Percentiles rank a stretch among this genome's conserved stretches.
phyloP scores from a whole-genome alignment of 1,139 yeast species.

The Candida mesenterica region DNA sequence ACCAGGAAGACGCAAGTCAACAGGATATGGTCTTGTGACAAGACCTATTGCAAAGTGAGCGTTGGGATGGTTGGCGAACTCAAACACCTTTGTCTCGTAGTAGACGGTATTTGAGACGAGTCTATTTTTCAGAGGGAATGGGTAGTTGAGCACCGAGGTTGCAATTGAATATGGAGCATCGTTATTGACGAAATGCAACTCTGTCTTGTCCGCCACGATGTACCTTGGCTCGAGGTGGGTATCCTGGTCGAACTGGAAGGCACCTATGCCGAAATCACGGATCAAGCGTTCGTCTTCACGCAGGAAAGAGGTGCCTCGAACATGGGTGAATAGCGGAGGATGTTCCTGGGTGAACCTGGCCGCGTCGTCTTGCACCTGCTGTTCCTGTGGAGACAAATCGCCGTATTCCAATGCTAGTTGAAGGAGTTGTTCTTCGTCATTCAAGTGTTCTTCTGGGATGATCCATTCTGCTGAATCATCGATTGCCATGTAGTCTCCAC shows the following conservation, averaged over 20 bases:
- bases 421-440: constrained; percentile 40
- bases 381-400: constrained; percentile 46
- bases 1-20: constrained; percentile 81
- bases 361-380: constrained; percentile 33
- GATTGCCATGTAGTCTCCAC: constrained; percentile 10
- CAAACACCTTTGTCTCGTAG: constrained; percentile 68
- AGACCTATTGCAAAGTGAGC: constrained; percentile 70
- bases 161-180: constrained; percentile 47
- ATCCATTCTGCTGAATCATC: constrained; percentile 8
- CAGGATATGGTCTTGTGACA: constrained; percentile 85
- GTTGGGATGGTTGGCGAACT: constrained; percentile 38
- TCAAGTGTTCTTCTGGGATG: constrained; percentile 37
- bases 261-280: constrained; percentile 41
- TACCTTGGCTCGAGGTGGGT: constrained; percentile 31
- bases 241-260: constrained; percentile 40
- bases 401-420: constrained; percentile 40
- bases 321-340: constrained; percentile 34
- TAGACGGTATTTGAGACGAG: constrained; percentile 59
- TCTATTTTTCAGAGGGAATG: constrained; percentile 60
- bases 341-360: constrained; percentile 32
- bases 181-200: constrained; percentile 49
- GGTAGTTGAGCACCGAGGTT: constrained; percentile 53
- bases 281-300: constrained; percentile 27
- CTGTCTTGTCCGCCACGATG: constrained; percentile 63
- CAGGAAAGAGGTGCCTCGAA: constrained; percentile 35